Evolutionary conservation across 176 grass and related monocot genomes (phyloP).

Genomic region (Musa beccarii): DNA sequence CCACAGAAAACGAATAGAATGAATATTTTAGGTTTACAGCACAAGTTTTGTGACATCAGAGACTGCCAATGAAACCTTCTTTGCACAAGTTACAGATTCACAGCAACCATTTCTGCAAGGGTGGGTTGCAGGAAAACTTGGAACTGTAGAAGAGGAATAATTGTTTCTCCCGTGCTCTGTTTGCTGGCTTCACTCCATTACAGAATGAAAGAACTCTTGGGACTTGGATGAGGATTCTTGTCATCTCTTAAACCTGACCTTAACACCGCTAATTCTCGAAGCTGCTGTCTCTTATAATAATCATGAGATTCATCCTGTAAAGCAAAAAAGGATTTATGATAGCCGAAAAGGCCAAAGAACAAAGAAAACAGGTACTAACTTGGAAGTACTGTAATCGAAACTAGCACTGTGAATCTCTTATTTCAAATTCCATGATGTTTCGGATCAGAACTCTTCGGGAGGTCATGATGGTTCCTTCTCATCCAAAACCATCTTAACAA

Average conservation of each 20-base stretch:
- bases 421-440: no score
- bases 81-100: background rate
- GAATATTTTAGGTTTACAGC: conserved; percentile 26
- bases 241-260: conserved; percentile 78
- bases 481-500: no score
- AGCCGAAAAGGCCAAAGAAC: no score
- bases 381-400: no score
- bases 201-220: conserved; percentile 55
- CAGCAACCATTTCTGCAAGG: background rate
- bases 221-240: conserved; percentile 44
- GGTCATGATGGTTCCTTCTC: no score
- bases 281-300: conserved; percentile 91
- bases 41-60: conserved; percentile 15
- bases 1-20: conserved; percentile 31
- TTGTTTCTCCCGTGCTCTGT: conserved; percentile 29
- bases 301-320: conserved; percentile 86
- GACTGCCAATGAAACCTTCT: background rate
- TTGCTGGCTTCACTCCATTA: conserved; percentile 71
- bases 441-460: no score
- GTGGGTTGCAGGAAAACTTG: no score
- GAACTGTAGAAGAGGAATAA: background rate
- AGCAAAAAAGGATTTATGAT: no score
- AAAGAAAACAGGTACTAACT: no score
- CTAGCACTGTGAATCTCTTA: no score
- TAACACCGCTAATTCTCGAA: conserved; percentile 84